These are phyloP conservation scores for Neoboletus subvelutipes DNA, from an alignment of 768 basidiomycete genomes.

Conservation along the genomic window DNA sequence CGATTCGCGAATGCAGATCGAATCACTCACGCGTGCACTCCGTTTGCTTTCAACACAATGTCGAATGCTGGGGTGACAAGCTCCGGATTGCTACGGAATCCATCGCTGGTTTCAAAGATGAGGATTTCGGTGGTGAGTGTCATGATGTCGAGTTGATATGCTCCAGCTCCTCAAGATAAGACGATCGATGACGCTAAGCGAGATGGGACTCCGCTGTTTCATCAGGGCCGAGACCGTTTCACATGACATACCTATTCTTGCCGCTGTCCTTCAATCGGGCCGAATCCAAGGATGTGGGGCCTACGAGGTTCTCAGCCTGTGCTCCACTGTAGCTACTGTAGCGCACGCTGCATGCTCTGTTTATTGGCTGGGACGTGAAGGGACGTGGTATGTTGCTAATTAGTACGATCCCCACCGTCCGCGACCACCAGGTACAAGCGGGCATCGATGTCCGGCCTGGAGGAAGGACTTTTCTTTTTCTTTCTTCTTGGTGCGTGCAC, in stretches of 20 bases:
- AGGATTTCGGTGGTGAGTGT: slow-evolving; percentile 23
- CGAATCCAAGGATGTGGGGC: neutral
- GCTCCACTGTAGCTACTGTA: too few species aligned
- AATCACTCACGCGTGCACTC: slow-evolving; percentile 15
- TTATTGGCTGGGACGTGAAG: neutral
- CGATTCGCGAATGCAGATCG: neutral
- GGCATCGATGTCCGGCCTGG: too few species aligned
- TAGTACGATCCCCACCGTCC: too few species aligned
- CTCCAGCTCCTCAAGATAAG: neutral
- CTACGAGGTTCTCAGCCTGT: neutral
- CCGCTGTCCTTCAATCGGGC: neutral
- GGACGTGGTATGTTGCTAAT: too few species aligned
- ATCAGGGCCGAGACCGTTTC: neutral
- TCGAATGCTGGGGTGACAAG: slow-evolving; percentile 7
- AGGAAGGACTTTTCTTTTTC: too few species aligned
- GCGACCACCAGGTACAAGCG: too few species aligned
- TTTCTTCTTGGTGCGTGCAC: too few species aligned
- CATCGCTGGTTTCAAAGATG: slow-evolving; percentile 17
- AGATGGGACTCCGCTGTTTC: neutral
- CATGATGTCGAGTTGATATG: slow-evolving; percentile 5
- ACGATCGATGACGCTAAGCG: neutral
- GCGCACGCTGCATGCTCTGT: neutral
- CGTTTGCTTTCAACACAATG: slow-evolving; percentile 8
- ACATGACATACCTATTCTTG: neutral
- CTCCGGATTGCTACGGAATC: slow-evolving; percentile 4